Percentiles rank a stretch among this genome's conserved stretches.
These are phyloP conservation scores for Pseudozyma flocculosa DNA, from an alignment of 1,284 basidiomycete genomes.

Conservation along the genomic window DNA sequence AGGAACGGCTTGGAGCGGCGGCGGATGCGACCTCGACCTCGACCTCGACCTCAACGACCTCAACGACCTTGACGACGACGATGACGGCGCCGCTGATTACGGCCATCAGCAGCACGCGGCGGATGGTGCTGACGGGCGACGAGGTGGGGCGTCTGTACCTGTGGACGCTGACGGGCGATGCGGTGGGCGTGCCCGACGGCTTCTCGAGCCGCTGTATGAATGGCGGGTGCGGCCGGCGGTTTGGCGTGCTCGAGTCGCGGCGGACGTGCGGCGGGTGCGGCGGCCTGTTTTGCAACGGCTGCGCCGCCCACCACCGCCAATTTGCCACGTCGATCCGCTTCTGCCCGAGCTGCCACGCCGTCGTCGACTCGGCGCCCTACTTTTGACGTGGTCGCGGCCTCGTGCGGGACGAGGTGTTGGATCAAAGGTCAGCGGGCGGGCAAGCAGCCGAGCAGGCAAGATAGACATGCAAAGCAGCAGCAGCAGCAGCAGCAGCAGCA, in stretches of 20 bases:
- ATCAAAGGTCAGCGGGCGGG: no score
- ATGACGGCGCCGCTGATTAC: constrained; percentile 20
- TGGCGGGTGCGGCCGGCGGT: constrained; percentile 26
- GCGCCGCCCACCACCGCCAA: constrained; percentile 18
- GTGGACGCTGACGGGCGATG: constrained; percentile 51
- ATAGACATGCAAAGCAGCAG: no score
- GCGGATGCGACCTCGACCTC: no score
- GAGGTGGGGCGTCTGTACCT: constrained; percentile 43
- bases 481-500: no score
- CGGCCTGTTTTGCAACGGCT: constrained; percentile 40
- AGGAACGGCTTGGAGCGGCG: constrained; percentile 16
- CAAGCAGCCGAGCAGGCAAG: no score
- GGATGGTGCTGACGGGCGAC: constrained; percentile 47
- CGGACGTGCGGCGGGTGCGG: constrained; percentile 42
- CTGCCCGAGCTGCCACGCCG: constrained; percentile 23
- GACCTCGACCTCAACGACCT: no score
- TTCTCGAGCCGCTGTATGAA: constrained; percentile 34
- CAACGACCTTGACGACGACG: background rate
- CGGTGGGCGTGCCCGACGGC: constrained; percentile 35
- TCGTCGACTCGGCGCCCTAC: constrained; percentile 17
- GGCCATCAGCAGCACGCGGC: constrained; percentile 12
- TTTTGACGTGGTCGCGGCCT: no score
- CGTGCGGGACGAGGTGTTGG: no score
- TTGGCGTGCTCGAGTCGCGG: constrained; percentile 45
- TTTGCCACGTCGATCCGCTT: constrained; percentile 16